Evolutionary conservation across 768 basidiomycete species (phyloP), one percentile per base, ranked within the genome.

Genomic region (Kwoniella pini): DNA sequence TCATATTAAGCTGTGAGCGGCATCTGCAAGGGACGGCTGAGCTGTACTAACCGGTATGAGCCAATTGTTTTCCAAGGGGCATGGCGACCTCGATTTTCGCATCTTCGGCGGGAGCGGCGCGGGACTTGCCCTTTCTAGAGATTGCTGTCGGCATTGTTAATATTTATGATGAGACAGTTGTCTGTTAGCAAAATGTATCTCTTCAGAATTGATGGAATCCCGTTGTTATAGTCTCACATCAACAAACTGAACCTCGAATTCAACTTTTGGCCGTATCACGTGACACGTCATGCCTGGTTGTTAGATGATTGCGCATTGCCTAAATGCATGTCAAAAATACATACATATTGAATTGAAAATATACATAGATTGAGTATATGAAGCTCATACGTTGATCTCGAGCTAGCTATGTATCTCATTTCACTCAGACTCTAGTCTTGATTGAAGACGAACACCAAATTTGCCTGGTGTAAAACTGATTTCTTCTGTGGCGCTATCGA

Each of bases 61-160:
- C 93, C 44, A 98, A 85, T 75, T 89, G 88, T 80, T 96, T 96
- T 58, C 86, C 93, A 28, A 96, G 80, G 0, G 93, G 92, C 58
- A 78, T 86, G 84, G 21, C 81, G 76, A 67, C 69, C 13, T 63
- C 38, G 15, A 43, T 39, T 33, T 63, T 67, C 11, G 53, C 39
- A 7, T 60, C 53, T 11, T 59, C 65, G 0, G 58, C 50, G 4
- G 60, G 56, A 17, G 48, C 45, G 6, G 67, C 67, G 1, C 66
- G 31, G 0, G 64, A 62, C 40, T 71, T 70, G 3, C 73, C 73
- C 42, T 75, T 72, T 11, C 60, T 48, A 21, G 60, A 56, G 26
- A 39, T 51, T 11, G 60, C 48, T 21, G 59, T 43, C 15, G 59
- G 59, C 59, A 61, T 61, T 10, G 27, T n/a, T n/a, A n/a, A n/a